phyloP scores from a whole-genome alignment of 1,139 yeast species.

The Candida dubliniensis region DNA sequence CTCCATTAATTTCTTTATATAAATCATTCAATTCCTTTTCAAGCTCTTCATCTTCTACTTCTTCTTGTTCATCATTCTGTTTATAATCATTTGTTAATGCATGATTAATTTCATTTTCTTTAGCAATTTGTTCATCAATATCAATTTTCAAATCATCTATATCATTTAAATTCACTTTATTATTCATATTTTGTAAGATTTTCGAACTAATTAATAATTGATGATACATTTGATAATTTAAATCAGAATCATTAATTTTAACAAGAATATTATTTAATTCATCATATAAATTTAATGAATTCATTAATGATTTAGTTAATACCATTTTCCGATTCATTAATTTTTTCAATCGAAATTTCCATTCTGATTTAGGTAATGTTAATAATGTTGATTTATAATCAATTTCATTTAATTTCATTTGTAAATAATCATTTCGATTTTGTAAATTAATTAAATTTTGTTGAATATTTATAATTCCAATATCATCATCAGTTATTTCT shows the following conservation, averaged over 20 bases:
- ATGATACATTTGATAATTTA: constrained; percentile 39
- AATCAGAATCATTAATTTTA: constrained; percentile 50
- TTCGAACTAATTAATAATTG: constrained; percentile 37
- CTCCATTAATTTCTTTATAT: constrained; percentile 8
- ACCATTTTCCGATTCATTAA: constrained; percentile 16
- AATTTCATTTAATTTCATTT: constrained; percentile 24
- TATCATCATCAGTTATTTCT: constrained; percentile 30
- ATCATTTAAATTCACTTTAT: constrained; percentile 28
- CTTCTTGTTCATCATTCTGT: constrained; percentile 23
- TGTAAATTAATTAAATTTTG: constrained; percentile 21
- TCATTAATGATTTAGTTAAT: constrained; percentile 30
- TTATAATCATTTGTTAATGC: constrained; percentile 24
- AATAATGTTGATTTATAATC: neutral
- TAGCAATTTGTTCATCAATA: constrained; percentile 39
- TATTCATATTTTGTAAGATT: constrained; percentile 35
- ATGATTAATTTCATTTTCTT: constrained; percentile 34
- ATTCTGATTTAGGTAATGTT: constrained; percentile 11
- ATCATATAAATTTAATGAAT: constrained; percentile 29
- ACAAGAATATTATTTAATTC: constrained; percentile 39
- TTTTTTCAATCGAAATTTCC: constrained; percentile 11
- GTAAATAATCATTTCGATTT: constrained; percentile 21
- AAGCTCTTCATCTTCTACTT: constrained; percentile 33
- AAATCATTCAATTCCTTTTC: constrained; percentile 32
- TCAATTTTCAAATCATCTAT: constrained; percentile 39
- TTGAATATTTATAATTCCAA: constrained; percentile 27